A percentile compares a stretch with the other conserved stretches of the same genome.
phyloP scores from a whole-genome alignment of 495 filamentous ascomycete species.

The Thermochaetoides thermophila region DNA sequence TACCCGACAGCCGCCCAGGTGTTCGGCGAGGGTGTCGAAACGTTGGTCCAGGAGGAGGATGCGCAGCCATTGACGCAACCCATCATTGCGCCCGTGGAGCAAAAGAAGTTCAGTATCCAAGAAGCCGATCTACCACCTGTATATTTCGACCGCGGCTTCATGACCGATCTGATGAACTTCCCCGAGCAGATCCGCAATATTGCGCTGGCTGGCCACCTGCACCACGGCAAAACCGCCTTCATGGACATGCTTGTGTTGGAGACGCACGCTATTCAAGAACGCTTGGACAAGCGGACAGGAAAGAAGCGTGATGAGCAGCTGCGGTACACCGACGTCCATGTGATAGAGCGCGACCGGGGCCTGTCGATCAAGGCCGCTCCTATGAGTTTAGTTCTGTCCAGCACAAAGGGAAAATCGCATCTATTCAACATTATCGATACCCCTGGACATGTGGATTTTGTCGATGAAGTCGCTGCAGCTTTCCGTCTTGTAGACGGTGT shows the following conservation, averaged over 20 bases:
- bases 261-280: slow-evolving; percentile 73
- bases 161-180: slow-evolving; percentile 92
- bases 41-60: slow-evolving; percentile 93
- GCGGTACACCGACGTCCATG: slow-evolving; percentile 83
- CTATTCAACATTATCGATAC: slow-evolving; percentile 91
- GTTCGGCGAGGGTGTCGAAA: slow-evolving; percentile 88
- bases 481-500: slow-evolving; percentile 82
- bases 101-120: slow-evolving; percentile 90
- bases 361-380: slow-evolving; percentile 89
- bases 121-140: slow-evolving; percentile 84
- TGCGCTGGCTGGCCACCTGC: slow-evolving; percentile 79
- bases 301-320: slow-evolving; percentile 79
- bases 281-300: slow-evolving; percentile 63
- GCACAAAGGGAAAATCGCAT: slow-evolving; percentile 87
- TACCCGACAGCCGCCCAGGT: slow-evolving; percentile 93
- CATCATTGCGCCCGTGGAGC: slow-evolving; percentile 81
- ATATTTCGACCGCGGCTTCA: slow-evolving; percentile 68
- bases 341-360: slow-evolving; percentile 77
- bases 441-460: slow-evolving; percentile 95
- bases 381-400: slow-evolving; percentile 84
- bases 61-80: slow-evolving; percentile 81
- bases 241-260: slow-evolving; percentile 97
- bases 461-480: slow-evolving; percentile 85
- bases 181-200: slow-evolving; percentile 89
- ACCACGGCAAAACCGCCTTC: slow-evolving; percentile 94